These are phyloP conservation scores for Trichomonascus vanleenenianus DNA, from an alignment of 805 yeast genomes.

Conservation along the genomic window DNA sequence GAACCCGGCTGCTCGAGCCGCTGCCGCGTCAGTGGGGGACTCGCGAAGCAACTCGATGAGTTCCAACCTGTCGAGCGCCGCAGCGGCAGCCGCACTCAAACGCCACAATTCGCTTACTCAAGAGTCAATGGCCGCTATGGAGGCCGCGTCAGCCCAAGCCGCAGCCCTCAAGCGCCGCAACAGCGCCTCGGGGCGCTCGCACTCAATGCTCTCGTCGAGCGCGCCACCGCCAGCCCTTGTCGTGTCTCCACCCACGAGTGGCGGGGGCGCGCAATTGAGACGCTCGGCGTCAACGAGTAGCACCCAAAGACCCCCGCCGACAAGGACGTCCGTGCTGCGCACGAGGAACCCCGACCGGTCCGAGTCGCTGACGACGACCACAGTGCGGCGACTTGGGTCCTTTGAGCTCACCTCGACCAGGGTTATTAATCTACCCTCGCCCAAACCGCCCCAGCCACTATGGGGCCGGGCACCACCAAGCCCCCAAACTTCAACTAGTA, in stretches of 20 bases:
- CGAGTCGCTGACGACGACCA: slow-evolving; percentile 30
- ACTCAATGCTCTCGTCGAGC: background rate
- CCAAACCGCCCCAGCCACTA: background rate
- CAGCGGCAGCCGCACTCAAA: slow-evolving; percentile 31
- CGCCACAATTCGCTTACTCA: slow-evolving; percentile 21
- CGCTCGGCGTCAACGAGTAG: slow-evolving; percentile 7
- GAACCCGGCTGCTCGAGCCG: slow-evolving; percentile 51
- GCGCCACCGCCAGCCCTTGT: slow-evolving; percentile 1
- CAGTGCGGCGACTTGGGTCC: slow-evolving; percentile 30
- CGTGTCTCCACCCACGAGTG: background rate
- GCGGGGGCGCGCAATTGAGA: background rate
- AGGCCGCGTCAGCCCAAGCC: slow-evolving; percentile 12
- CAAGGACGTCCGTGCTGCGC: slow-evolving; percentile 8
- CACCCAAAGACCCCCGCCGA: too few relatives aligned
- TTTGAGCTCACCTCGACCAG: slow-evolving; percentile 24
- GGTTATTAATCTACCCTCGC: too few relatives aligned
- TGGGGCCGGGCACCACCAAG: background rate
- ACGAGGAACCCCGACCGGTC: slow-evolving; percentile 28
- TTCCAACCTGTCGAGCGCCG: slow-evolving; percentile 22
- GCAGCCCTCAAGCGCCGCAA: slow-evolving; percentile 12
- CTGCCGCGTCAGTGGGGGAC: slow-evolving; percentile 37
- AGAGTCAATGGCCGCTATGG: slow-evolving; percentile 6
- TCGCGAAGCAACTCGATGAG: slow-evolving; percentile 15
- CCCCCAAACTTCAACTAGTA: background rate
- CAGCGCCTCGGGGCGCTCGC: slow-evolving; percentile 3